Evolutionary conservation across 768 basidiomycete genomes (phyloP), one percentile per base, ranked within the genome.

Genomic region (Termitomyces bulborhizus): DNA sequence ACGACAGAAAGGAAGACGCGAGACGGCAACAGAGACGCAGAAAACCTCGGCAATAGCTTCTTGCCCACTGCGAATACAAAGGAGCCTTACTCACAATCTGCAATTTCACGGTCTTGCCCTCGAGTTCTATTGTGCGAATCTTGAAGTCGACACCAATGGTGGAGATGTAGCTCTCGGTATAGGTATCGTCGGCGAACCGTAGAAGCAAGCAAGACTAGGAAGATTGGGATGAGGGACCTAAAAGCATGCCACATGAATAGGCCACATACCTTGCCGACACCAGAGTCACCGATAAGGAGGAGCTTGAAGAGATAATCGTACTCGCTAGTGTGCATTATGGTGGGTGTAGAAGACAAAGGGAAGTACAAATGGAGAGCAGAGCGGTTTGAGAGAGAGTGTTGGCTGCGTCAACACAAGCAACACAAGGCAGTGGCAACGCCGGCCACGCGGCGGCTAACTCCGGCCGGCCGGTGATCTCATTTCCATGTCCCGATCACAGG

Each of bases 81-180:
- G 21, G 45, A 60, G 42, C 74, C 12, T 31, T 42, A 76, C 95
- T 73, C 66, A 97, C 95, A 73, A 98, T 98, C 76, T 98, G 96
- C 57, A 98, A 82, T 73, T 98, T 98, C 71, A 98, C 92, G 1
- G 91, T 92, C 86, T 97, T 97, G 57, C 96, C 96, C 67, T 98
- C 96, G 53, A 98, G 80, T 71, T 98, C 96, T 73, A 98, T 98
- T 36, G 96, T 98, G 57, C 96, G 84, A 76, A 98, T 98, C 87
- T 95, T 96, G 77, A 97, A 97, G 77, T 97, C 94, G 56, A 98
- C 93, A 61, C 97, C 97, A 72, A 98, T 98, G 39, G 96, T 98
- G 56, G 88, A 90, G 69, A 98, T 95, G 73, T 96, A 98, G 63
- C 90, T 93, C 70, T 96, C 93, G 51, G 96, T 97, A 79, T 95